These are phyloP conservation scores for Fusarium scirpi DNA, from an alignment of 2,329 filamentous ascomycete species.

Conservation along the genomic window DNA sequence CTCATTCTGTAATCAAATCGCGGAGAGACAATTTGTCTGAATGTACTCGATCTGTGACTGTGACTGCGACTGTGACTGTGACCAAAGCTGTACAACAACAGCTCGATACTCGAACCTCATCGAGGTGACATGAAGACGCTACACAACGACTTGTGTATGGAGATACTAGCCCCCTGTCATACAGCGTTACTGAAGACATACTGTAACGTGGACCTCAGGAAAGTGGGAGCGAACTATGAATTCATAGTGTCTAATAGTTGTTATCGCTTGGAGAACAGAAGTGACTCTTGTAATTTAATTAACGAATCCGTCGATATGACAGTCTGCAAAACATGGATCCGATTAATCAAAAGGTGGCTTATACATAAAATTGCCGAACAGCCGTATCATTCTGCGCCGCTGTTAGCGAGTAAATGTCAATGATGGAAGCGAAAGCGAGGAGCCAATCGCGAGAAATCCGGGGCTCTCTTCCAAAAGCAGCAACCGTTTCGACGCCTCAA, in stretches of 20 bases:
- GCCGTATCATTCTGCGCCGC: constrained; percentile 17
- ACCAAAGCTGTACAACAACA: constrained; percentile 1
- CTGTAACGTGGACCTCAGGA: not conserved
- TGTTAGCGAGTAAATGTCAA: not conserved
- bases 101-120: constrained; percentile 38
- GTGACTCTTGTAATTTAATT: constrained; percentile 3
- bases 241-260: not conserved
- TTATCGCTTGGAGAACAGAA: not conserved
- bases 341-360: not conserved
- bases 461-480: constrained; percentile 28
- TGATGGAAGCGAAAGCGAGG: constrained; percentile 13
- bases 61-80: not conserved
- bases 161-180: constrained; percentile 21
- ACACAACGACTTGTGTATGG: constrained; percentile 28
- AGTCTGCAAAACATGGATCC: not conserved
- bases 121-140: constrained; percentile 34
- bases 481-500: constrained; percentile 40
- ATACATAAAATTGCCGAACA: constrained; percentile 26
- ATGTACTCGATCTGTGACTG: not conserved
- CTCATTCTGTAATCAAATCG: not conserved
- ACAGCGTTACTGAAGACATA: constrained; percentile 6
- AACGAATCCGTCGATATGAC: not conserved
- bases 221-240: not conserved
- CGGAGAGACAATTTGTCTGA: not conserved
- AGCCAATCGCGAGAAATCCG: constrained; percentile 16